Evolutionary conservation across 164 flowering plant species (phyloP), one percentile per base, ranked within the genome.

Genomic region (Liquidambar formosana): DNA sequence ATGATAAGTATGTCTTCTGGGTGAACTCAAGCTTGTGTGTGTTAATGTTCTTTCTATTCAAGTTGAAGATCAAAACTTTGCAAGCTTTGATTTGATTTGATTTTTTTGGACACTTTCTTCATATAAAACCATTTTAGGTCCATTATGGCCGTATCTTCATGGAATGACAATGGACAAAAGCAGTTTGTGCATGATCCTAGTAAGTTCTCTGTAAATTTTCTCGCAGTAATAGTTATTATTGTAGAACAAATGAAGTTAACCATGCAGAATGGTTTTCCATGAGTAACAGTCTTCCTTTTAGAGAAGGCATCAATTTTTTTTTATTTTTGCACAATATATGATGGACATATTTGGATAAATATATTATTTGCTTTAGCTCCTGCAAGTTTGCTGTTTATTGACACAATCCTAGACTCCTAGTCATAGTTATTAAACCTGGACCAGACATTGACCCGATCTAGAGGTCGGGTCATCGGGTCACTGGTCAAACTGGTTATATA

Each of bases 161-260:
- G 99, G 99, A 95, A 95, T 83, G 99, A 95, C 81, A 95, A 95
- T 79, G 99, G 99, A 53, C 99, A 96, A 73, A 91, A 80, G 83
- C 99, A 96, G 73, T 96, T 87, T 75, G 99, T 96, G 72, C 89
- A 90, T 73, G 98, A 96, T 73, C 93, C 99, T 53, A 76, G 98
- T 96, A 83, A 86, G 96, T 78, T 69, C 63, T 49, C 57, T 57
- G 11, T 19, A 60, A 44, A 13, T 44, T 56, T 33, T n/a, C 6
- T 15, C n/a, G n/a, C 28, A 41, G 19, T 63, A n/a, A n/a, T 19
- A 22, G 16, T 18, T 21, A 1, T 48, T 10, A 19, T 18, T 33
- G 5, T 21, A 22, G n/a, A 48, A 26, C 11, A 15, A 18, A 22
- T 38, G 18, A 61, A 44, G 1, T 38, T 62, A 16, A 33, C 28